A percentile compares a stretch with the other conserved stretches of the same genome.
phyloP scores from a whole-genome alignment of 805 yeast genomes.

The Ogataea degrootiae region DNA sequence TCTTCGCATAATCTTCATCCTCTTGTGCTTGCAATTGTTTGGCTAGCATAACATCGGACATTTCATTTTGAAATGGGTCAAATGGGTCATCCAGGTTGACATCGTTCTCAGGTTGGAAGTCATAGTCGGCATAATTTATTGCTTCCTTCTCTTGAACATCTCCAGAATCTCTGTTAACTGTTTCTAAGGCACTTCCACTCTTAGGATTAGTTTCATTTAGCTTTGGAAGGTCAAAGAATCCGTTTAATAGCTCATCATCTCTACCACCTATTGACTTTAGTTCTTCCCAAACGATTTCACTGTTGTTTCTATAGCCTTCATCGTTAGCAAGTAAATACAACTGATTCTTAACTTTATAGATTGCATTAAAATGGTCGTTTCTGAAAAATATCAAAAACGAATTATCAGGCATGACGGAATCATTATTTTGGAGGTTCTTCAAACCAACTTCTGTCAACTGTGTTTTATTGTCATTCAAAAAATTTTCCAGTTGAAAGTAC shows the following conservation, averaged over 20 bases:
- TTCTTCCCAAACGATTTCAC: slow-evolving; percentile 77
- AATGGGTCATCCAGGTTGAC: slow-evolving; percentile 3
- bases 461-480: slow-evolving; percentile 59
- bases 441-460: slow-evolving; percentile 76
- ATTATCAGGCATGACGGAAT: slow-evolving; percentile 40
- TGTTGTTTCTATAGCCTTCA: slow-evolving; percentile 45
- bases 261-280: slow-evolving; percentile 62
- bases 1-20: slow-evolving; percentile 26
- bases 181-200: background rate
- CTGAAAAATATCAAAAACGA: slow-evolving; percentile 72
- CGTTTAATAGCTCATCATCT: slow-evolving; percentile 66
- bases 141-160: no score
- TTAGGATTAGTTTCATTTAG: slow-evolving; percentile 1
- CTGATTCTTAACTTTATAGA: slow-evolving; percentile 44
- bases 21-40: slow-evolving; percentile 30
- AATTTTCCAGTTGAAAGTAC: slow-evolving; percentile 23
- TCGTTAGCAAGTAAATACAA: slow-evolving; percentile 74
- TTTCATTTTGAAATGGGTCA: background rate
- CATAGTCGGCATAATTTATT: slow-evolving; percentile 13
- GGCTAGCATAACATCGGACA: slow-evolving; percentile 24
- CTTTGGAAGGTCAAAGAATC: slow-evolving; percentile 47
- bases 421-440: slow-evolving; percentile 31
- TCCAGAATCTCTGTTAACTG: background rate
- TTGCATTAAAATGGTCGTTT: slow-evolving; percentile 82
- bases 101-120: slow-evolving; percentile 15